Conservation (phyloP, 163 green algal species). For the Volvox carteri region DNA sequence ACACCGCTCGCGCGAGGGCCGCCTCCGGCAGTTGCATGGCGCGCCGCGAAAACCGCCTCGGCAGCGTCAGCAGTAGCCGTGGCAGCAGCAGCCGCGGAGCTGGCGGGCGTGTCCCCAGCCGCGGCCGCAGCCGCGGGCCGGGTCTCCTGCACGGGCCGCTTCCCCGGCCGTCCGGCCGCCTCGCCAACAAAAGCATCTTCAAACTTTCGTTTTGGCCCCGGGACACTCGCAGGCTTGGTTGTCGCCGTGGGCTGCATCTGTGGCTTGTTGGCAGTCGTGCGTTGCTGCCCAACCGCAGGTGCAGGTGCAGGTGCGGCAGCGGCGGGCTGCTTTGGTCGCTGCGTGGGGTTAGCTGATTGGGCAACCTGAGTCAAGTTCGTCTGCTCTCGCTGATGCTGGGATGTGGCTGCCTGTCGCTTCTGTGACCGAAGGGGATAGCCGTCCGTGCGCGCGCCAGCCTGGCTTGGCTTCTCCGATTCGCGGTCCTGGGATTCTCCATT, state of each 20-base stretch:
- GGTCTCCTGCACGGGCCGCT: neutral
- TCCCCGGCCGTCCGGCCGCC: neutral
- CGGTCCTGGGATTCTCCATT: neutral
- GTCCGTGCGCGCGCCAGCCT: neutral
- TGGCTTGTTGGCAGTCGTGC: neutral
- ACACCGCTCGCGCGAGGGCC: neutral
- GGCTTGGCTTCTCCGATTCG: neutral
- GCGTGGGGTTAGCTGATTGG: neutral
- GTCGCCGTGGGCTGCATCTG: neutral
- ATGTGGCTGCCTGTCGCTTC: neutral
- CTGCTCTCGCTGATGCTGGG: neutral
- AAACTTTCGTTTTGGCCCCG: neutral
- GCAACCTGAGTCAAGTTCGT: too few species aligned
- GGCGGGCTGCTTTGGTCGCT: neutral
- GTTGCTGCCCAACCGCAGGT: too few species aligned
- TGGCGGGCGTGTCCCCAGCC: neutral
- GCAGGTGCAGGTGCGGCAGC: too few species aligned
- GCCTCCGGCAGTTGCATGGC: neutral
- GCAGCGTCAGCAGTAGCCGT: neutral
- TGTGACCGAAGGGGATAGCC: neutral
- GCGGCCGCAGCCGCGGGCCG: neutral
- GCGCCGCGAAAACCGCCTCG: neutral
- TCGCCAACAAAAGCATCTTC: neutral
- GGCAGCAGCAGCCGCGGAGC: neutral
- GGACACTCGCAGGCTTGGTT: neutral